These are phyloP conservation scores for Microthlaspi erraticum DNA, from an alignment of 345 rosid genomes.

Conservation along the genomic window DNA sequence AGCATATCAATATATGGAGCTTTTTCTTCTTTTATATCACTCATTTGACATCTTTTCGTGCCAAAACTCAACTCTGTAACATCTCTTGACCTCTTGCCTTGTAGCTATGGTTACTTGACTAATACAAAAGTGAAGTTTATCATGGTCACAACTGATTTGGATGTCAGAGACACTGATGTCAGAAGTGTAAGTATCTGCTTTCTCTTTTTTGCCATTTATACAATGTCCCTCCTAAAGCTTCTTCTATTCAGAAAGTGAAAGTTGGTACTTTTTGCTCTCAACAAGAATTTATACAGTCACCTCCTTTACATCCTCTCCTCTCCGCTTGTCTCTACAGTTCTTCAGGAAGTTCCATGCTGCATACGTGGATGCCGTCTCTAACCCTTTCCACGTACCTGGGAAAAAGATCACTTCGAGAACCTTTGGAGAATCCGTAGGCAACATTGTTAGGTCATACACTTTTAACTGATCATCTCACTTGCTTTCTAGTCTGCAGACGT, in stretches of 20 bases:
- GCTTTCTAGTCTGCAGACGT: neutral
- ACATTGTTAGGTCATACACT: slow-evolving; percentile 76
- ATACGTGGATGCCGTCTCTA: slow-evolving; percentile 85
- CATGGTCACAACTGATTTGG: slow-evolving; percentile 78
- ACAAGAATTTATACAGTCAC: no score
- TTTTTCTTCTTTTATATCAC: neutral
- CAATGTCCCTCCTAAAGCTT: no score
- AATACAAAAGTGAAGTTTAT: slow-evolving; percentile 91
- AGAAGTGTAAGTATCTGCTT: slow-evolving; percentile 64
- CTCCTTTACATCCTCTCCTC: slow-evolving; percentile 1
- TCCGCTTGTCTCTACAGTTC: slow-evolving; percentile 49
- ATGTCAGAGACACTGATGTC: slow-evolving; percentile 81
- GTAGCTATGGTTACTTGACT: slow-evolving; percentile 85
- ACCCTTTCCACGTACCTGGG: slow-evolving; percentile 87
- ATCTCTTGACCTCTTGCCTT: slow-evolving; percentile 12
- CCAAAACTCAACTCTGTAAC: neutral
- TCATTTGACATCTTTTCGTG: neutral
- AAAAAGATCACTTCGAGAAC: slow-evolving; percentile 83
- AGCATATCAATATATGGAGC: slow-evolving; percentile 28
- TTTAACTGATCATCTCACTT: slow-evolving; percentile 56
- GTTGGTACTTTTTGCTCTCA: no score
- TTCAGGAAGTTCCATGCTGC: slow-evolving; percentile 85
- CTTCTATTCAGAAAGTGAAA: no score
- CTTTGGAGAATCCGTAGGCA: slow-evolving; percentile 73
- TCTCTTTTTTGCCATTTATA: no score